Base-by-base conservation (phyloP, 2,329 filamentous ascomycete genomes). In the Fusarium globosum region DNA sequence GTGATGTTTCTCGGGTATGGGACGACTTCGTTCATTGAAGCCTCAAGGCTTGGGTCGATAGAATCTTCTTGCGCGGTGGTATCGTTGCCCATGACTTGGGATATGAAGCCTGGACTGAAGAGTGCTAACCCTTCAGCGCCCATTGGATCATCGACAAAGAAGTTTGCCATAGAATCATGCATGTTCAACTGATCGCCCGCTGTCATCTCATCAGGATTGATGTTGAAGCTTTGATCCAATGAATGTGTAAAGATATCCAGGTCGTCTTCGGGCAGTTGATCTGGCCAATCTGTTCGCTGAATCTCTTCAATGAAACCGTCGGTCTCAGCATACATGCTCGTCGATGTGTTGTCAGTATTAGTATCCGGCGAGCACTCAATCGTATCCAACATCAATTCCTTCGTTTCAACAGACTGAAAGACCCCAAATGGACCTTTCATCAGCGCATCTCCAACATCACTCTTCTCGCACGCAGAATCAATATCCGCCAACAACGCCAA, bases 401-500 rank as follows among this genome's bases (percentile, higher is more conserved):
- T n/a, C 1, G 68, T 49, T 21, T 73, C 39, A 3, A 49, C 18
- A 1, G 62, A 53, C 2, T 71, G 69, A 52, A 78, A 78, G 16
- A 76, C 76, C 0, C 76, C 73, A 57, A 78, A 78, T 4, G 76
- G 76, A 1, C 76, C 76, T 14, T 61, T 78, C 15, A 65, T 30
- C 26, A 78, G 23, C 35, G 56, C 55, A 36, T 49, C 30, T 21
- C 39, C 49, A 14, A 46, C 26, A 20, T 52, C 42, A 38, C 61
- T 46, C 60, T 45, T 79, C 57, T 66, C 81, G 55, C 59, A 74
- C 1, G 69, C 76, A n/a, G 64, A 55, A 7, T 78, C 76, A 4
- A 78, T 78, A 8, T 80, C 79, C 9, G 75, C 63, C 26, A 81
- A 38, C 12, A 79, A 57, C 16, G 75, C 69, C 7, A 71, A 53